Conservation (phyloP, 371 early-diverging fungal species). For the Smittium culicis region DNA sequence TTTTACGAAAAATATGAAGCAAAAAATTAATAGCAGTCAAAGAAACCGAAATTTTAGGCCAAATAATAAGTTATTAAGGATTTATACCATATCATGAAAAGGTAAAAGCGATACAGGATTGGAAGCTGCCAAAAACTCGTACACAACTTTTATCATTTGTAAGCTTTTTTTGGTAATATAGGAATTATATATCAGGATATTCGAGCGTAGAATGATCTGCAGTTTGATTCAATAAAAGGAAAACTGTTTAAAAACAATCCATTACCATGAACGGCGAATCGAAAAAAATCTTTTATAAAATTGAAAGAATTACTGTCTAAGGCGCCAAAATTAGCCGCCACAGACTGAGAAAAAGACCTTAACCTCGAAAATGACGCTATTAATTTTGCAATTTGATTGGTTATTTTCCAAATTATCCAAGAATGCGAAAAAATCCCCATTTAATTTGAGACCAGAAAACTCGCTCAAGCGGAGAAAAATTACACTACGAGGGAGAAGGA, state of each 20-base stretch:
- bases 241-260: background rate
- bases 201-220: background rate
- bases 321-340: background rate
- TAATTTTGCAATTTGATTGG: slow-evolving; percentile 24
- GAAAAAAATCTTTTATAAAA: background rate
- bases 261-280: background rate
- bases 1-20: background rate
- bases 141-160: background rate
- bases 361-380: slow-evolving; percentile 30
- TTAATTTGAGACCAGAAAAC: slow-evolving; percentile 14
- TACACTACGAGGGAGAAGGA: slow-evolving; percentile 21
- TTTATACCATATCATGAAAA: background rate
- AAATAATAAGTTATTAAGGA: background rate
- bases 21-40: background rate
- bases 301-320: background rate
- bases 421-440: slow-evolving; percentile 7
- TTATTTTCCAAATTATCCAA: slow-evolving; percentile 24
- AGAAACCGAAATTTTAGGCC: background rate
- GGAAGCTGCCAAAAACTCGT: background rate
- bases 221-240: background rate
- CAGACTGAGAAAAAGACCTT: slow-evolving; percentile 16
- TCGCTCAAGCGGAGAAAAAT: slow-evolving; percentile 16
- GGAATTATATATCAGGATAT: background rate
- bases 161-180: background rate
- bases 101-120: background rate